These are phyloP conservation scores for Artemisia annua DNA, from an alignment of 129 eudicot genomes.

Conservation along the genomic window DNA sequence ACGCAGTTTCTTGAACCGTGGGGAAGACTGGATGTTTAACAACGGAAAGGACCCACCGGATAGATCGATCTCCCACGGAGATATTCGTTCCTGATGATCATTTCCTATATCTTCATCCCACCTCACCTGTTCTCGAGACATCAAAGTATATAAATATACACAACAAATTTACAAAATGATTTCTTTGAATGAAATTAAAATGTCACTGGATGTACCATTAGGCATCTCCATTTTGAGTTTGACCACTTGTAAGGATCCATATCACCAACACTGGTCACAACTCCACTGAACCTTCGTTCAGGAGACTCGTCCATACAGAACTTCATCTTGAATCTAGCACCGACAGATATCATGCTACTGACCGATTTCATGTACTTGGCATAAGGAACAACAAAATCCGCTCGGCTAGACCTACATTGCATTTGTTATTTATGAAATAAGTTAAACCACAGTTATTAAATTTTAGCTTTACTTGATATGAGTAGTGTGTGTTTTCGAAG, in stretches of 20 bases:
- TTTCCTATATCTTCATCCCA: conserved; percentile 82
- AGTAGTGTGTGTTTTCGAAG: neutral
- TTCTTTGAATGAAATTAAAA: neutral
- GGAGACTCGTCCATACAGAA: conserved; percentile 87
- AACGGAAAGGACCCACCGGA: conserved; percentile 60
- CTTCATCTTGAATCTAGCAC: conserved; percentile 81
- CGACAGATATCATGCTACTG: conserved; percentile 48
- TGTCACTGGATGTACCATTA: conserved; percentile 48
- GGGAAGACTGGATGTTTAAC: conserved; percentile 74
- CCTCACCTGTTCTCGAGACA: conserved; percentile 61
- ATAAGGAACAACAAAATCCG: conserved; percentile 78
- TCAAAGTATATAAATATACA: conserved; percentile 4
- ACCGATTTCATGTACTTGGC: conserved; percentile 58
- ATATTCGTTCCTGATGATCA: conserved; percentile 77
- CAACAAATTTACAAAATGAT: neutral
- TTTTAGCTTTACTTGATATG: neutral
- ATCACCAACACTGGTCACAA: conserved; percentile 76
- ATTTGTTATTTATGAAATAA: neutral
- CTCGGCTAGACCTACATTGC: conserved; percentile 72
- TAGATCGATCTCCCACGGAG: conserved; percentile 93
- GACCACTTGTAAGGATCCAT: conserved; percentile 85
- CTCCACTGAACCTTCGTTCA: conserved; percentile 93
- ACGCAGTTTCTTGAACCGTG: conserved; percentile 79
- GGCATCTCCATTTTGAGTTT: conserved; percentile 89
- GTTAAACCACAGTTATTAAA: neutral